A percentile compares a stretch with the other conserved stretches of the same genome.
Evolutionary conservation across 1,284 basidiomycete species (phyloP).

Genomic region (Melampsora americana): DNA sequence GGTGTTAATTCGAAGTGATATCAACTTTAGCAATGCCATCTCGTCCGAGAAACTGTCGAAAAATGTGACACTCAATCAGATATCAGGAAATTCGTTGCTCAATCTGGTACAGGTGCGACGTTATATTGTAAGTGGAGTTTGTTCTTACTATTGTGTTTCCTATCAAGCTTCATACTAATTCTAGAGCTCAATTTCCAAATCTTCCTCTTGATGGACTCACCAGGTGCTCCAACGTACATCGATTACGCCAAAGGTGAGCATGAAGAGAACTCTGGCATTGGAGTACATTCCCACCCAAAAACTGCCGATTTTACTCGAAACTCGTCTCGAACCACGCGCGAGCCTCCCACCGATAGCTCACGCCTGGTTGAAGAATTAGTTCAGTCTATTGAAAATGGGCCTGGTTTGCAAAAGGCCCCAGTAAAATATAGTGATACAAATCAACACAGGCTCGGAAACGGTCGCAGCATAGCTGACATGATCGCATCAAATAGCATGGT

Average conservation of each 20-base stretch:
- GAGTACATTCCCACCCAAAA: slow-evolving; percentile 7
- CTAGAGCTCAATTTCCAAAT: background rate
- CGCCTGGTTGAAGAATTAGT: too few species aligned
- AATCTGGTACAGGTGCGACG: slow-evolving; percentile 32
- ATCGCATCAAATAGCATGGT: too few species aligned
- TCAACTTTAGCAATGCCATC: slow-evolving; percentile 26
- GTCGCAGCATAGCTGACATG: too few species aligned
- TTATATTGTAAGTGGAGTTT: slow-evolving; percentile 16
- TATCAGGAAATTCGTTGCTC: slow-evolving; percentile 29
- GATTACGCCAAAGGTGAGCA: slow-evolving; percentile 36
- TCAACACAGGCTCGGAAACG: too few species aligned
- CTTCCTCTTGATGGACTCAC: background rate
- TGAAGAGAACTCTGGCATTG: slow-evolving; percentile 10
- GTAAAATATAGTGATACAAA: too few species aligned
- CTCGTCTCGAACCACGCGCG: slow-evolving; percentile 17
- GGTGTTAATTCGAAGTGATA: background rate
- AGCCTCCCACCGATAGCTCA: too few species aligned
- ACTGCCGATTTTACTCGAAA: slow-evolving; percentile 19
- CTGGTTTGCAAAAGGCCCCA: too few species aligned
- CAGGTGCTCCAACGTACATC: slow-evolving; percentile 34
- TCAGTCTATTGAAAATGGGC: too few species aligned
- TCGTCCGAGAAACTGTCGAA: slow-evolving; percentile 17
- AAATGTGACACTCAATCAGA: slow-evolving; percentile 28
- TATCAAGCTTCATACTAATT: background rate
- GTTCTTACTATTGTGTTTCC: background rate